Evolutionary conservation across 148 eudicot genomes (phyloP).

Genomic region (Selenicereus undatus): DNA sequence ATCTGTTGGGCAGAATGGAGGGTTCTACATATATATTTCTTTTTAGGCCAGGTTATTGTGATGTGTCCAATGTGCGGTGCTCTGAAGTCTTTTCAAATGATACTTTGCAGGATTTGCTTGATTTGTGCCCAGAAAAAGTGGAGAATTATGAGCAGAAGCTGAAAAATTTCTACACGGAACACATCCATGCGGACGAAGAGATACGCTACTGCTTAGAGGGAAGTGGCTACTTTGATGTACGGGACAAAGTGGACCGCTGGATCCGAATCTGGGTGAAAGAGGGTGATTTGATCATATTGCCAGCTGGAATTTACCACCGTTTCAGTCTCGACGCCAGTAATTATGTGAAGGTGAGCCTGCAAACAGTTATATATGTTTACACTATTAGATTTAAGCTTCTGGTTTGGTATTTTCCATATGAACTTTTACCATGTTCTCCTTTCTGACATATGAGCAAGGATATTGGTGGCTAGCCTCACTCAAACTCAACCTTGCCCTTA

Average conservation of each 20-base stretch:
- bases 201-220: constrained; percentile 93
- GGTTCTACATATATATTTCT: background rate
- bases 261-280: constrained; percentile 72
- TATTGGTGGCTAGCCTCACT: background rate
- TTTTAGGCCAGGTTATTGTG: background rate
- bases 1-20: background rate
- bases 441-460: background rate
- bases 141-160: constrained; percentile 90
- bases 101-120: constrained; percentile 67
- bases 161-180: constrained; percentile 86
- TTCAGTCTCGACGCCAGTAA: constrained; percentile 80
- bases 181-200: constrained; percentile 88
- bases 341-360: constrained; percentile 68
- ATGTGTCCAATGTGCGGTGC: background rate
- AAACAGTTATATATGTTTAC: background rate
- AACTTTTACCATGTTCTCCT: background rate
- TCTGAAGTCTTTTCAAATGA: background rate
- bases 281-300: constrained; percentile 79
- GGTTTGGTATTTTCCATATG: background rate
- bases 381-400: background rate
- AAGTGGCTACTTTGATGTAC: constrained; percentile 88
- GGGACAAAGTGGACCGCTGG: constrained; percentile 89
- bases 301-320: constrained; percentile 95
- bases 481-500: background rate
- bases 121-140: constrained; percentile 84